These are phyloP conservation scores for Acmispon strigosus DNA, from an alignment of 306 rosid genomes.

Conservation along the genomic window DNA sequence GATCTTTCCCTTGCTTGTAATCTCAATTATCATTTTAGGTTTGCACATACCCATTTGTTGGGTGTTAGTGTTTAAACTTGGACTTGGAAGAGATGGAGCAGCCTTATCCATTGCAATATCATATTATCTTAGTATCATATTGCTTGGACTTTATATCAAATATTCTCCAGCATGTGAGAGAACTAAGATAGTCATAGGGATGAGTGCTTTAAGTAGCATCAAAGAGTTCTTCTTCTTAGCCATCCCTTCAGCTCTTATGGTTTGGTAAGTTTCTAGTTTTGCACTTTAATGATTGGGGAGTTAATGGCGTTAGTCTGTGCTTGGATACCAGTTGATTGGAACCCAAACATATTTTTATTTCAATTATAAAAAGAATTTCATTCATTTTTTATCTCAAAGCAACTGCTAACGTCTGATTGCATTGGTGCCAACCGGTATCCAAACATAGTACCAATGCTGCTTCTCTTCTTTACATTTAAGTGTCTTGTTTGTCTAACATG, in stretches of 20 bases:
- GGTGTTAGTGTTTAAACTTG: conserved; percentile 23
- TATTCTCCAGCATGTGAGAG: conserved; percentile 29
- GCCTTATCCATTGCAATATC: conserved; percentile 40
- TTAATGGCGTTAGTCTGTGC: background rate
- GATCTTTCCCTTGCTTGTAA: conserved; percentile 28
- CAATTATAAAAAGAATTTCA: too few species aligned
- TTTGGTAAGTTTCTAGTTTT: conserved; percentile 6
- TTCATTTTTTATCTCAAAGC: too few species aligned
- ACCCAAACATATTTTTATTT: too few species aligned
- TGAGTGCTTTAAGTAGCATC: background rate
- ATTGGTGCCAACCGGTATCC: too few species aligned
- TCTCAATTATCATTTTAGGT: conserved; percentile 13
- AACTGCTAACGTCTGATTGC: too few species aligned
- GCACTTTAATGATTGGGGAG: background rate
- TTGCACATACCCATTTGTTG: conserved; percentile 38
- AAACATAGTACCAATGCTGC: background rate
- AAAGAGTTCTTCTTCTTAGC: conserved; percentile 12
- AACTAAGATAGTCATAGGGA: conserved; percentile 14
- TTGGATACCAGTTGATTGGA: too few species aligned
- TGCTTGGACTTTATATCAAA: conserved; percentile 13
- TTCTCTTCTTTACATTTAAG: background rate
- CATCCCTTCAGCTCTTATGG: conserved; percentile 10
- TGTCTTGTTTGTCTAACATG: background rate
- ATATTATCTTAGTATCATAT: conserved; percentile 32
- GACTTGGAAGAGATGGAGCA: conserved; percentile 34